These are phyloP conservation scores for Elsinoe perseae DNA, from an alignment of 2,329 filamentous ascomycete species.

Conservation along the genomic window DNA sequence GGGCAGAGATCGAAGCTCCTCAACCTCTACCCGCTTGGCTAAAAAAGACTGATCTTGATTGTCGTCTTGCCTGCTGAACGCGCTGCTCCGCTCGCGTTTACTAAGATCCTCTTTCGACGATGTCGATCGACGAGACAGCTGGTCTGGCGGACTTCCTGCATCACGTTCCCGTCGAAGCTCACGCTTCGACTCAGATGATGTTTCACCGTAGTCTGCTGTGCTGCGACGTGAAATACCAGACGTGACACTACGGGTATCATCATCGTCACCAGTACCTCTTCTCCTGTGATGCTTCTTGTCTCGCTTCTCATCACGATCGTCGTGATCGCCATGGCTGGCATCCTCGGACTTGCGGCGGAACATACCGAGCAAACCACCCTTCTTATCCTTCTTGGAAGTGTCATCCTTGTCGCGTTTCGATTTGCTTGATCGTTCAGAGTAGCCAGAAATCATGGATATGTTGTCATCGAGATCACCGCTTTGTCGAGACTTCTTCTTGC, in stretches of 20 bases:
- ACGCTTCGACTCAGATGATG: constrained; percentile 16
- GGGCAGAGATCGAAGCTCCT: constrained; percentile 42
- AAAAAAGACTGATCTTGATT: constrained; percentile 51
- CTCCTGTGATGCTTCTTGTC: constrained; percentile 37
- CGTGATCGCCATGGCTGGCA: constrained; percentile 24
- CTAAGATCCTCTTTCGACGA: constrained; percentile 8
- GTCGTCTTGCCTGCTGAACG: constrained; percentile 5
- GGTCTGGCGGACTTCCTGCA: constrained; percentile 5
- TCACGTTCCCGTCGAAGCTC: constrained; percentile 13
- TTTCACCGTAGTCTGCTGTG: constrained; percentile 22
- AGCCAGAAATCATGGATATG: constrained; percentile 34
- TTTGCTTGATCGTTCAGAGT: constrained; percentile 24
- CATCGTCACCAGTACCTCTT: constrained; percentile 23
- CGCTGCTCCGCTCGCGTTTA: background rate
- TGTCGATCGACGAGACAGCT: constrained; percentile 11
- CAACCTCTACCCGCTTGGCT: constrained; percentile 54
- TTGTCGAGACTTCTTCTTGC: constrained; percentile 31
- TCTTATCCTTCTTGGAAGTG: constrained; percentile 36
- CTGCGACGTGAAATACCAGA: constrained; percentile 19
- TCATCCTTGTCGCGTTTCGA: constrained; percentile 34
- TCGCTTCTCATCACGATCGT: constrained; percentile 37
- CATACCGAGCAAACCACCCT: constrained; percentile 39
- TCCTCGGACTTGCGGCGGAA: constrained; percentile 41
- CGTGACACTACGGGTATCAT: constrained; percentile 20
- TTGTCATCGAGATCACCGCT: constrained; percentile 36